Percentiles rank a stretch among this genome's conserved stretches.
Evolutionary conservation across 805 yeast genomes (phyloP).

Genomic region (Wickerhamiella brachini): DNA sequence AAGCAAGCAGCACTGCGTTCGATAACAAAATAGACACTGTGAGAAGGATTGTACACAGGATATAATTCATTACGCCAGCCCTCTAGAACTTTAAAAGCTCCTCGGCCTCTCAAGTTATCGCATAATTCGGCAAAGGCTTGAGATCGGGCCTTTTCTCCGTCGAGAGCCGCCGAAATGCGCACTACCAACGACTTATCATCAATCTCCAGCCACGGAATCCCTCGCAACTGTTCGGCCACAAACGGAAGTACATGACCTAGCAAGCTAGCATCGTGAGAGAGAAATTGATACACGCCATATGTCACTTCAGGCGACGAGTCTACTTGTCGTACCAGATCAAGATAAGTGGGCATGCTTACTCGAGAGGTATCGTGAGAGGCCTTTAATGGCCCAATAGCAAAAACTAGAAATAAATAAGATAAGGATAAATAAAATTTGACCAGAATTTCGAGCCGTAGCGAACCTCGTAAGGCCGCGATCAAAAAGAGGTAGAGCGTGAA

Average conservation of each 20-base stretch:
- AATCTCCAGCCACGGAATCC: constrained; percentile 5
- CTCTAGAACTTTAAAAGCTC: constrained; percentile 18
- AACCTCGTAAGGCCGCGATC: not conserved
- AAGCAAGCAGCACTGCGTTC: constrained; percentile 76
- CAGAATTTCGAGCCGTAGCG: not conserved
- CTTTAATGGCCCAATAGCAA: too few relatives aligned
- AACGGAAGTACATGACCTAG: constrained; percentile 13
- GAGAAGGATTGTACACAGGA: constrained; percentile 45
- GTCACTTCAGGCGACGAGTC: constrained; percentile 3
- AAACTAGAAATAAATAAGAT: not conserved
- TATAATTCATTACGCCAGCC: constrained; percentile 82
- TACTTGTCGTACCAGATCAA: constrained; percentile 6
- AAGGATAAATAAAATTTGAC: not conserved
- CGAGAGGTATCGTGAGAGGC: not conserved
- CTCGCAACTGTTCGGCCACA: constrained; percentile 6
- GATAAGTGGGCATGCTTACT: not conserved
- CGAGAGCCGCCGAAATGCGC: constrained; percentile 1
- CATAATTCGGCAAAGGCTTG: constrained; percentile 12
- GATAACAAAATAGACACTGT: constrained; percentile 45
- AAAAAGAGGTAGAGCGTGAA: constrained; percentile 1
- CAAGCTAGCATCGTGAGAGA: constrained; percentile 22
- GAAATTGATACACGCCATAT: constrained; percentile 16
- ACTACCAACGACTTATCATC: constrained; percentile 1
- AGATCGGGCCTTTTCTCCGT: constrained; percentile 3
- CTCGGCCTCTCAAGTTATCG: constrained; percentile 14